Evolutionary conservation across 139 green algal species (phyloP).

Genomic region (Haematococcus sp.): DNA sequence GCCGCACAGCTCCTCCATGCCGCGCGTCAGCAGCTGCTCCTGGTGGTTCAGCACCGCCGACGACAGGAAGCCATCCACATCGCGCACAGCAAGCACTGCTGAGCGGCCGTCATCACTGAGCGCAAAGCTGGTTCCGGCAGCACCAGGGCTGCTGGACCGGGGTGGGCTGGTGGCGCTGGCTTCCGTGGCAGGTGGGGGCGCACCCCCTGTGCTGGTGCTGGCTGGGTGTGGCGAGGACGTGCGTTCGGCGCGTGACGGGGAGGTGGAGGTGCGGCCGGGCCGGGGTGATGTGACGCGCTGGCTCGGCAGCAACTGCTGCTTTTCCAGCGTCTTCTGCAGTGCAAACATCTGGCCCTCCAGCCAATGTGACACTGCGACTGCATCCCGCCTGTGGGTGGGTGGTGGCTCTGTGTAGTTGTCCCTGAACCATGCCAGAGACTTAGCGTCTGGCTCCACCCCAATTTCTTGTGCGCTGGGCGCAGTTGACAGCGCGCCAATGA

Average conservation of each 20-base stretch:
- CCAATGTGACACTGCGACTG: conserved; percentile 6
- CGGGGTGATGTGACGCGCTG: background rate
- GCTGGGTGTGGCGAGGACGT: too few species aligned
- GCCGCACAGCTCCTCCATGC: conserved; percentile 29
- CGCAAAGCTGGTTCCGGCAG: background rate
- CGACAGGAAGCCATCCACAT: conserved; percentile 26
- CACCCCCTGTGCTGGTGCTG: too few species aligned
- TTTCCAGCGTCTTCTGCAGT: conserved; percentile 12
- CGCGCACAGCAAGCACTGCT: conserved; percentile 16
- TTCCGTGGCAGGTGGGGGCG: too few species aligned
- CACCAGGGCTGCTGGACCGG: too few species aligned
- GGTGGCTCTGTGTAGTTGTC: background rate
- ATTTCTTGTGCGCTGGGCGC: too few species aligned
- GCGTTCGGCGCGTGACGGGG: too few species aligned
- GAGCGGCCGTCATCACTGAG: too few species aligned
- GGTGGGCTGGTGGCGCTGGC: background rate
- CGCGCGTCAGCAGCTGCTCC: conserved; percentile 27
- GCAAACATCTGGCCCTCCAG: conserved; percentile 19
- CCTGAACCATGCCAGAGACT: conserved; percentile 4
- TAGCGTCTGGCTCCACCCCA: too few species aligned
- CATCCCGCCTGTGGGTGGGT: background rate
- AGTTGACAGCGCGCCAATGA: too few species aligned
- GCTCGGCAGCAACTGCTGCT: background rate
- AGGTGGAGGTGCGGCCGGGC: background rate
- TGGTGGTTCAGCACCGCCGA: conserved; percentile 30